Evolutionary conservation across 2,329 filamentous ascomycete species (phyloP), one percentile per base, ranked within the genome.

Genomic region (Beauveria rudraprayagi): DNA sequence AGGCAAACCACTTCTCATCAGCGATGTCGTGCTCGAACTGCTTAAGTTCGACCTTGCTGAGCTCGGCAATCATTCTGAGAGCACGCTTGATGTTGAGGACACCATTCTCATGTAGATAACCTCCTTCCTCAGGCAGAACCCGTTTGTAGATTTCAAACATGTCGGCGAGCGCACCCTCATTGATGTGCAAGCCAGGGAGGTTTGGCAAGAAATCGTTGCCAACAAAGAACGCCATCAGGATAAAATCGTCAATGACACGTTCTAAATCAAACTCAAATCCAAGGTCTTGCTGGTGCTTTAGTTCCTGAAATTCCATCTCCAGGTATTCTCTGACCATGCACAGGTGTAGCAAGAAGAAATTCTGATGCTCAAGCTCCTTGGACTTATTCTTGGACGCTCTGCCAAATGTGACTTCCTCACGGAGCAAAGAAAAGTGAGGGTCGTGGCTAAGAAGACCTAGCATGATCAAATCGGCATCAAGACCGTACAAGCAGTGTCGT

Each of bases 161-260:
- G 71, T 94, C 88, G 26, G 93, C 91, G 74, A 99, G 78, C 24
- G 95, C 94, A 66, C 94, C 95, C 75, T 99, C 95, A 75, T 99
- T 99, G 76, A 99, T 99, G 75, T 99, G 94, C 66, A 99, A 77
- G 70, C 95, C 91, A 5, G 95, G 95, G 62, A 99, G 81, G 75
- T 99, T 97, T 3, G 94, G 94, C 73, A 99, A 83, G 78, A 99
- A 99, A 83, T 99, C 94, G 75, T 99, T 99, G 72, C 94, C 94
- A 69, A 99, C 91, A 74, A 99, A 99, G 78, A 99, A 99, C 53
- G 92, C 93, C 92, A 99, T 97, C 63, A 99, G 84, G 72, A 99
- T 97, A 75, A 99, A 99, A 79, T 99, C 94, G 73, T 99, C 94
- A 77, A 99, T 97, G 70, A 99, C 86, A 65, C 89, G 86, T 78